Conservation (phyloP, 2,329 filamentous ascomycete species). For the Ophiostoma fasciatum region DNA sequence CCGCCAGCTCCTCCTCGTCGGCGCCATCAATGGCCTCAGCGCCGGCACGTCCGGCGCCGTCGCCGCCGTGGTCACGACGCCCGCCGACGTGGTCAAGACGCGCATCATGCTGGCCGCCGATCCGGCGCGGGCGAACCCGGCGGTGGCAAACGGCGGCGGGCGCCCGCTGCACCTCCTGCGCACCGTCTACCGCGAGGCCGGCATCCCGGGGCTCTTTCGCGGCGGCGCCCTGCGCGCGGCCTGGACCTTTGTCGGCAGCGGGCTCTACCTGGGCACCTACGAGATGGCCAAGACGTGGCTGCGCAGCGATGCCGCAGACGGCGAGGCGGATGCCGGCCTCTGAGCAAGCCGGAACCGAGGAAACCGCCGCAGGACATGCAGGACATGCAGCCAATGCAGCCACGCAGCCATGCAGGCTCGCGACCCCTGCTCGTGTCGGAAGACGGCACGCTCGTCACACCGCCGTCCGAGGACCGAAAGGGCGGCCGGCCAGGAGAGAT, state of each 20-base stretch:
- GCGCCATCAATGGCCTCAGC: conserved; percentile 54
- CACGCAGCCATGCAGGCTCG: too few relatives aligned
- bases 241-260: conserved; percentile 74
- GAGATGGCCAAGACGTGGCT: conserved; percentile 61
- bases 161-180: conserved; percentile 45
- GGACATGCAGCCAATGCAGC: too few relatives aligned
- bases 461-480: too few relatives aligned
- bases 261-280: conserved; percentile 75
- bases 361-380: too few relatives aligned
- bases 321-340: conserved; percentile 20
- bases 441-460: too few relatives aligned
- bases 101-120: conserved; percentile 88
- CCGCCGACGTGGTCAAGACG: conserved; percentile 81
- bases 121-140: too few relatives aligned
- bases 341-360: too few relatives aligned
- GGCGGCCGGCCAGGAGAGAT: too few relatives aligned
- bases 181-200: conserved; percentile 51
- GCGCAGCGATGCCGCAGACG: conserved; percentile 26
- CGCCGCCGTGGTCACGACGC: conserved; percentile 71
- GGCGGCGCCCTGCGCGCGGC: conserved; percentile 57
- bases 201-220: conserved; percentile 59
- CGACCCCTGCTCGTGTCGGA: too few relatives aligned
- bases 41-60: conserved; percentile 61
- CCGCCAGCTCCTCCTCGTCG: conserved; percentile 54
- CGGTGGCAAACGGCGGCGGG: conserved; percentile 36